Base-by-base conservation (phyloP, 2,329 filamentous ascomycete genomes). In the Cercospora sp. region DNA sequence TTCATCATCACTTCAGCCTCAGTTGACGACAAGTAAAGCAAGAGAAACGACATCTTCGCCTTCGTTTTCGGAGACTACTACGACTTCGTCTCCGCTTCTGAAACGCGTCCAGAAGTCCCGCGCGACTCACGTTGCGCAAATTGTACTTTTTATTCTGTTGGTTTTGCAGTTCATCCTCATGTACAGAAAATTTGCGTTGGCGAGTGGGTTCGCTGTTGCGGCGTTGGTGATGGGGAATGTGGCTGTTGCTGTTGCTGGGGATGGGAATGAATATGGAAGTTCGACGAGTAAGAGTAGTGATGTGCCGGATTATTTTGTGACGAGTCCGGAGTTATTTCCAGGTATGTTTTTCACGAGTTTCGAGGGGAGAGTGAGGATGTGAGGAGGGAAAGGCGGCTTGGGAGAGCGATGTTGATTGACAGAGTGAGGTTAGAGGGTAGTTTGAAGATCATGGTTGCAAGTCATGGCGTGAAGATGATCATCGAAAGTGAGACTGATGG, bases 261-360 rank as follows among this genome's bases (percentile, higher is more conserved):
- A 28, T 13, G 45, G 42, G 23, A 0, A 26, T 55, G 51, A 3
- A 13, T 31, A 57, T n/a, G 23, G 69, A 23, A 64, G 74, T 55
- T 63, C 59, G 28, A 66, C 65, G 18, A 40, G 33, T 16, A 40
- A 16, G 13, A 70, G 68, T 28, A 71, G 68, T 58, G 67, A 82
- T 48, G 83, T 88, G 58, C 88, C 88, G 26, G 85, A 89, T 75
- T 87, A 90, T 76, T 89, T 89, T 73, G 86, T 89, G 76, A 90
- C 87, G 0, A 82, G 81, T 26, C 87, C 87, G 3, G 82, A 89
- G 77, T 77, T 88, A 55, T 88, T 75, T 51, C 70, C 77, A 60
- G 78, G 77, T 78, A 67, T 55, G 70, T 69, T 13, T 36, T n/a
- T 31, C 20, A 53, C 33, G 42, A 4, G 28, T 28, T 28, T 33